Conservation (phyloP, 106 monocot species). For the Allium cepa region DNA sequence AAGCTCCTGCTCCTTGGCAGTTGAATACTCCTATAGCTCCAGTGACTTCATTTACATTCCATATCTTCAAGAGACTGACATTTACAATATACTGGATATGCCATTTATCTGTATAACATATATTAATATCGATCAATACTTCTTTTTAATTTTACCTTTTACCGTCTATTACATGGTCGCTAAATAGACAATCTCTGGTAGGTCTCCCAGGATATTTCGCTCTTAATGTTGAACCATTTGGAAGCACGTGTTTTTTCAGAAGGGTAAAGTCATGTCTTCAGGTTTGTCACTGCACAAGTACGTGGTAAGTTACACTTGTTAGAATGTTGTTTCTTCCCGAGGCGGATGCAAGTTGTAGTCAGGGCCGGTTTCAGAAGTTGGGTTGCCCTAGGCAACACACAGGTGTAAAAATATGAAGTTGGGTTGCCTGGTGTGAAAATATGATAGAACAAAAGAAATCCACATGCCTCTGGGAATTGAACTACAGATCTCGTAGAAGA, state of each 20-base stretch:
- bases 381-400: no score
- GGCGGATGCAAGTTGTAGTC: no score
- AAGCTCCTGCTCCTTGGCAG: conserved; percentile 51
- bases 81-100: no score
- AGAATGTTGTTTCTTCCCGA: no score
- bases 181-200: conserved; percentile 38
- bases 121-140: no score
- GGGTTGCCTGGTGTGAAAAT: no score
- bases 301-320: neutral
- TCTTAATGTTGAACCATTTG: conserved; percentile 36
- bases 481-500: no score
- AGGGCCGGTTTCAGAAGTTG: no score
- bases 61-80: conserved; percentile 38
- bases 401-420: no score
- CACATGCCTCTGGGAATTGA: no score
- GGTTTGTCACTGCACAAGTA: conserved; percentile 33
- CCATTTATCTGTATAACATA: no score
- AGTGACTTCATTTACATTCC: conserved; percentile 33
- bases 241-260: conserved; percentile 39
- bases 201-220: conserved; percentile 46
- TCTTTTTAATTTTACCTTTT: conserved; percentile 14
- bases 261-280: conserved; percentile 30
- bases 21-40: conserved; percentile 43
- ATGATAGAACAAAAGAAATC: no score
- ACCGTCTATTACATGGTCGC: conserved; percentile 39